phyloP scores from a whole-genome alignment of 2,329 filamentous ascomycete species.

The Venturia aucupariae region DNA sequence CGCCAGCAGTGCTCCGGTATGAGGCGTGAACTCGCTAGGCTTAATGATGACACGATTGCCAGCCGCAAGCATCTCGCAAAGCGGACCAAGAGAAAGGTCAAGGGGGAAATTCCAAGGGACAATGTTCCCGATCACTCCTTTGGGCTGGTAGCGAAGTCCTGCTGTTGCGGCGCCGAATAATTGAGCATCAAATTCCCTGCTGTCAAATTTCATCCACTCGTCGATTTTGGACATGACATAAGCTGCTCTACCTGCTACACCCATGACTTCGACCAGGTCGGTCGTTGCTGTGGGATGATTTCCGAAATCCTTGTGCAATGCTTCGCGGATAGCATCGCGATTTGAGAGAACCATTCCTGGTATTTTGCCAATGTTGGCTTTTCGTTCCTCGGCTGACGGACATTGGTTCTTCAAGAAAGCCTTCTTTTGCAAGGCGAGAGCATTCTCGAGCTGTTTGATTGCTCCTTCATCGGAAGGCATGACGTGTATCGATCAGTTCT shows the following conservation, averaged over 20 bases:
- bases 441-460: conserved; percentile 13
- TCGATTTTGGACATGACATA: conserved; percentile 14
- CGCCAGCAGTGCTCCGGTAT: conserved; percentile 11
- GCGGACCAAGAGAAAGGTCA: conserved; percentile 13
- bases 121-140: conserved; percentile 12
- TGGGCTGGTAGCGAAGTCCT: conserved; percentile 13
- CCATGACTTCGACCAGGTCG: conserved; percentile 12
- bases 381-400: conserved; percentile 10
- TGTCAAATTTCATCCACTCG: conserved; percentile 11
- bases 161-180: conserved; percentile 6
- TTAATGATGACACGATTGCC: conserved; percentile 14
- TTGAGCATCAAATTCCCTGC: conserved; percentile 9
- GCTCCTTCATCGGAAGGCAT: conserved; percentile 11
- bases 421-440: conserved; percentile 12
- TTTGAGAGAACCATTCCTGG: conserved; percentile 12
- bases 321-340: conserved; percentile 13
- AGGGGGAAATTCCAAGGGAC: conserved; percentile 13
- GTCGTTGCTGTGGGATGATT: conserved; percentile 4
- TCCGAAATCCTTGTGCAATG: conserved; percentile 13
- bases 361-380: conserved; percentile 14
- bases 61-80: conserved; percentile 13
- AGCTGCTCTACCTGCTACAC: conserved; percentile 12
- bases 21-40: conserved; percentile 12
- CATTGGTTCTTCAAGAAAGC: conserved; percentile 13
- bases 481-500: not conserved